These are phyloP conservation scores for Globisporangium barbulae DNA, from an alignment of 352 stramenopile species.

Conservation along the genomic window DNA sequence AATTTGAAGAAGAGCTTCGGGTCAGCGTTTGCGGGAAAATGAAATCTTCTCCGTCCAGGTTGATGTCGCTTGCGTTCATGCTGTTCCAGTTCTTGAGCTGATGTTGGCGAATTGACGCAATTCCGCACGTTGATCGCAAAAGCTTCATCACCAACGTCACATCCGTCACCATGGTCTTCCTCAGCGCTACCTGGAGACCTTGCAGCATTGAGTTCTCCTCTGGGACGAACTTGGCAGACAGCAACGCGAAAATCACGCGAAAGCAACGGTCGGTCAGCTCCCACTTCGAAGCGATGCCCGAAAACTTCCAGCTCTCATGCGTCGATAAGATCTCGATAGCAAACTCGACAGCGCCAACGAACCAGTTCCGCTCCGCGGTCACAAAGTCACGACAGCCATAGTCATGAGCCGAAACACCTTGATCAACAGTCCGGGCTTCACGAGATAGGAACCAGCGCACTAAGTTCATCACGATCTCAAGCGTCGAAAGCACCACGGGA, in stretches of 20 bases:
- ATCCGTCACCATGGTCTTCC: conserved; percentile 44
- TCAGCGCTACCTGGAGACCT: conserved; percentile 45
- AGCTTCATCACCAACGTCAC: conserved; percentile 62
- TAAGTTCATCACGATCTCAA: conserved; percentile 54
- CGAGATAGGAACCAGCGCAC: conserved; percentile 55
- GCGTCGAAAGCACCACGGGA: conserved; percentile 40
- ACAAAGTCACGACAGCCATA: conserved; percentile 15
- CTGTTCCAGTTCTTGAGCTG: conserved; percentile 18
- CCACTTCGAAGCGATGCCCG: conserved; percentile 30
- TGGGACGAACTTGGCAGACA: conserved; percentile 36
- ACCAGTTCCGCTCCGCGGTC: conserved; percentile 35
- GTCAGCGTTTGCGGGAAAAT: conserved; percentile 10
- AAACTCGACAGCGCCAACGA: conserved; percentile 53
- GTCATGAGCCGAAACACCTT: not conserved
- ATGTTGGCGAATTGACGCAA: conserved; percentile 22
- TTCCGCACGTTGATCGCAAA: conserved; percentile 33
- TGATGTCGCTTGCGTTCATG: conserved; percentile 4
- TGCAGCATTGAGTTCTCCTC: conserved; percentile 36
- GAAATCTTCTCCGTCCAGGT: conserved; percentile 12
- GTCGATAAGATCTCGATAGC: conserved; percentile 52
- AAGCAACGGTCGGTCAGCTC: conserved; percentile 51
- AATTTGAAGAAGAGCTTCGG: conserved; percentile 4
- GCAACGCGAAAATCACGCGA: conserved; percentile 44
- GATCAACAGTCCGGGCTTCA: conserved; percentile 32
- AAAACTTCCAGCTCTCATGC: conserved; percentile 67